phyloP scores from a whole-genome alignment of 345 rosid genomes.

The Ceriops tagal region DNA sequence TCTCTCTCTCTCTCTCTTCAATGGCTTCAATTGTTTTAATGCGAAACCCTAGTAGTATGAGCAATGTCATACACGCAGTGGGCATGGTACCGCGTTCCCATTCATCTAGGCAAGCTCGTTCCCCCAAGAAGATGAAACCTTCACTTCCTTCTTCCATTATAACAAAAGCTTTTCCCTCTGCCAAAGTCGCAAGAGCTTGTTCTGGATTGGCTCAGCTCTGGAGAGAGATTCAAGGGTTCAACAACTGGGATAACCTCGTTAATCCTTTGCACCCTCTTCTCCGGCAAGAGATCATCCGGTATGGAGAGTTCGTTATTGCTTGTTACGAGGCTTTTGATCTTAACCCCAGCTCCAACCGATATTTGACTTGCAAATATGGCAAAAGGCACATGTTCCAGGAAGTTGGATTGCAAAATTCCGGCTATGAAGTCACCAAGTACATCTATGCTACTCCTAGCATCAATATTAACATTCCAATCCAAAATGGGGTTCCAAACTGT shows the following conservation, averaged over 20 bases:
- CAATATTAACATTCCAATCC: constrained; percentile 44
- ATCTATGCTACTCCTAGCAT: constrained; percentile 79
- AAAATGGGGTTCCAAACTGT: constrained; percentile 33
- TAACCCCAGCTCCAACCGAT: constrained; percentile 59
- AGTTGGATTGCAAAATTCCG: constrained; percentile 51
- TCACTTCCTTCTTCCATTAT: background rate
- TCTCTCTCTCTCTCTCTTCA: background rate
- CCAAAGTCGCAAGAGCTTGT: background rate
- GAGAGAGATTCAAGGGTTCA: constrained; percentile 76
- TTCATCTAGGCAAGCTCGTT: constrained; percentile 22
- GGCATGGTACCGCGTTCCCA: background rate
- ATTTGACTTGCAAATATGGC: constrained; percentile 73
- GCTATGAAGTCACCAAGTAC: constrained; percentile 76
- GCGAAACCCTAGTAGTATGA: constrained; percentile 28
- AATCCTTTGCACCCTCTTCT: constrained; percentile 80
- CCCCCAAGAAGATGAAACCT: constrained; percentile 15
- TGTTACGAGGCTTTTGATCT: constrained; percentile 82
- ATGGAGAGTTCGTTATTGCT: constrained; percentile 64
- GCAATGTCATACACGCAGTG: constrained; percentile 1
- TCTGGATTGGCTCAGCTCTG: constrained; percentile 36
- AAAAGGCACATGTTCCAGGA: constrained; percentile 50
- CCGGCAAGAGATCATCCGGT: constrained; percentile 67
- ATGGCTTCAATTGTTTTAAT: constrained; percentile 47
- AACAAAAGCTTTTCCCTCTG: background rate
- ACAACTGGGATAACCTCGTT: constrained; percentile 74